phyloP scores from a whole-genome alignment of 805 yeast genomes.

The Priceomyces fermenticarens region DNA sequence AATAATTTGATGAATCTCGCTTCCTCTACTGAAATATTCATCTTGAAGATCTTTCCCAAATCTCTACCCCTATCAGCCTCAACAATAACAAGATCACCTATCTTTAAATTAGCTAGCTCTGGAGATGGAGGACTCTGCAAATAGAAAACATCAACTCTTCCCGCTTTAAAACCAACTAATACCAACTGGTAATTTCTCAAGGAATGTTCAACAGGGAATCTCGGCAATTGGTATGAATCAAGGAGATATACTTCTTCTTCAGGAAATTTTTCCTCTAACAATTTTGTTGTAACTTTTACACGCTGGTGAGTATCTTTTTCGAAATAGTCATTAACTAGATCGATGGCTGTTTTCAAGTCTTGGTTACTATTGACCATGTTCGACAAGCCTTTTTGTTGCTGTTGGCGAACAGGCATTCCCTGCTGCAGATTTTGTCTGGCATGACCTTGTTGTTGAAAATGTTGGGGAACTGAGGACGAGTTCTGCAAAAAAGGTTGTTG shows the following conservation, averaged over 20 bases:
- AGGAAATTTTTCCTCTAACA: constrained; percentile 24
- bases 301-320: constrained; percentile 36
- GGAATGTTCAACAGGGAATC: constrained; percentile 35
- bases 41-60: constrained; percentile 61
- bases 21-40: constrained; percentile 59
- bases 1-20: constrained; percentile 64
- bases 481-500: constrained; percentile 1
- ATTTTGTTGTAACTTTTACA: constrained; percentile 31
- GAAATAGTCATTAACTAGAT: constrained; percentile 32
- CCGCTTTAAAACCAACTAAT: constrained; percentile 73
- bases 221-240: constrained; percentile 33
- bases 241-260: constrained; percentile 28
- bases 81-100: constrained; percentile 72
- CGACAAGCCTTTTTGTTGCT: not conserved
- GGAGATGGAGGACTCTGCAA: constrained; percentile 22
- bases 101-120: constrained; percentile 28
- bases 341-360: constrained; percentile 9
- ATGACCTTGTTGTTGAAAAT: not conserved
- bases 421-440: not conserved
- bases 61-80: constrained; percentile 84
- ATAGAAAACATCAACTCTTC: constrained; percentile 75
- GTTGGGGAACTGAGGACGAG: not conserved
- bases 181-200: constrained; percentile 42
- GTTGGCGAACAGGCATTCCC: not conserved
- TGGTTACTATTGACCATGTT: constrained; percentile 1